Conservation (phyloP, 1,284 basidiomycete species). For the Microbotryomycetes sp. region DNA sequence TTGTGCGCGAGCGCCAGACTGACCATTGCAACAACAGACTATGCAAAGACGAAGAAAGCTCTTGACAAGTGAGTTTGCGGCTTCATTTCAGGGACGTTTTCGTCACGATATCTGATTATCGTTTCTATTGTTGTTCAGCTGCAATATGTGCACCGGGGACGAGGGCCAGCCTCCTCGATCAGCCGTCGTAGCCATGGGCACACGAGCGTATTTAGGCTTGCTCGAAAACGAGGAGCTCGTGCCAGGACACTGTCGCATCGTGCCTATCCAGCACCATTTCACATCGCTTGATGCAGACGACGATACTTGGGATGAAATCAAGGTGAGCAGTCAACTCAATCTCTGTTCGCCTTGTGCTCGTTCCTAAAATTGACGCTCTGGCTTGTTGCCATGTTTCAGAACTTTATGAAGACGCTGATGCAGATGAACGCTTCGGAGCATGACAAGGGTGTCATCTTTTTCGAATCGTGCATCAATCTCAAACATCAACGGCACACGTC, state of each 20-base stretch:
- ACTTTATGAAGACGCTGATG: conserved; percentile 99
- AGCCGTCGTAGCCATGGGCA: conserved; percentile 82
- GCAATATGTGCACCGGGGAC: conserved; percentile 81
- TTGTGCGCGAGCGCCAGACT: no score
- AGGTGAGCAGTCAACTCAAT: conserved; percentile 50
- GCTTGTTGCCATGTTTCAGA: no score
- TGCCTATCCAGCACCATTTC: conserved; percentile 89
- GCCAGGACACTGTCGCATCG: conserved; percentile 84
- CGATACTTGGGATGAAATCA: conserved; percentile 94
- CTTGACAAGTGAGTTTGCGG: conserved; percentile 49
- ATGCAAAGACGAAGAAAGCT: conserved; percentile 85
- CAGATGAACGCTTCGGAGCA: conserved; percentile 75
- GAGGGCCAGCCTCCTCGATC: conserved; percentile 64
- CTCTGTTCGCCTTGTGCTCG: not conserved
- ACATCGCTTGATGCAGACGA: conserved; percentile 90
- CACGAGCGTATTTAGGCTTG: conserved; percentile 78
- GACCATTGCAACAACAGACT: conserved; percentile 53
- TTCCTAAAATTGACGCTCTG: no score
- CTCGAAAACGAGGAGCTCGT: conserved; percentile 79
- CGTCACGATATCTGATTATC: not conserved
- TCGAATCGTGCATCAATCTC: conserved; percentile 79
- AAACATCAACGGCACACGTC: conserved; percentile 82
- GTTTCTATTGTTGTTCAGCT: conserved; percentile 41
- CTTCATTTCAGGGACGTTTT: no score
- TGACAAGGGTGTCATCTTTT: conserved; percentile 85